Base-by-base conservation (phyloP, 2,329 filamentous ascomycete species). In the Colletotrichum sp. region DNA sequence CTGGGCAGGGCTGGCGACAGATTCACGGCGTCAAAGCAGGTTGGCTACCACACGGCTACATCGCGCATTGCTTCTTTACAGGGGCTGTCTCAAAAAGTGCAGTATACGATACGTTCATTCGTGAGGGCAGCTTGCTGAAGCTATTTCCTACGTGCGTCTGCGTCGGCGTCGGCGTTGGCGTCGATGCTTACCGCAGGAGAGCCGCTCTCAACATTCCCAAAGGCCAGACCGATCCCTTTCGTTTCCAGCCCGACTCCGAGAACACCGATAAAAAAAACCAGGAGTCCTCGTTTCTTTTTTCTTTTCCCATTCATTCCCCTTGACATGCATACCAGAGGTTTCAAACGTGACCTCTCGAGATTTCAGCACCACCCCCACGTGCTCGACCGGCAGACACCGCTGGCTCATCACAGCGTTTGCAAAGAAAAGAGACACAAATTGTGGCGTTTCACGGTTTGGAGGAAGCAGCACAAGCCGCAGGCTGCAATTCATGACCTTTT, bases 401-500 rank as follows among this genome's bases (percentile, higher is more conserved):
- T 59, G 68, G 74, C 74, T 73, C 74, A 74, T 76, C 74, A 76
- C 74, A 68, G 59, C 74, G 71, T 74, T 61, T 52, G 59, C 59
- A 48, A 60, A 71, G 26, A 24, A 30, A 43, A 43, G 39, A 63
- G 21, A 72, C 43, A 39, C 26, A 75, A 68, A 72, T 55, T 64
- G 59, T 32, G 28, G 71, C 59, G 61, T 69, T 59, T 74, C 70
- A 76, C 70, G 39, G 74, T 52, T 76, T 74, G 74, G 70, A 76
- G 74, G 74, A 74, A 76, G 71, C 74, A 73, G 74, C 74, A 69
- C 64, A 76, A 74, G 74, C 74, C 65, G 74, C 74, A 76, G 65
- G 74, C 74, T 74, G 74, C 74, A 76, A 76, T 74, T 76, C 74
- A 75, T 79, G 77, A 78, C 79, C 78, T 78, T 76, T 79, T 86